Percentiles rank a stretch among this genome's conserved stretches.
phyloP scores from a whole-genome alignment of 306 rosid species.

The Cicer judaicum region DNA sequence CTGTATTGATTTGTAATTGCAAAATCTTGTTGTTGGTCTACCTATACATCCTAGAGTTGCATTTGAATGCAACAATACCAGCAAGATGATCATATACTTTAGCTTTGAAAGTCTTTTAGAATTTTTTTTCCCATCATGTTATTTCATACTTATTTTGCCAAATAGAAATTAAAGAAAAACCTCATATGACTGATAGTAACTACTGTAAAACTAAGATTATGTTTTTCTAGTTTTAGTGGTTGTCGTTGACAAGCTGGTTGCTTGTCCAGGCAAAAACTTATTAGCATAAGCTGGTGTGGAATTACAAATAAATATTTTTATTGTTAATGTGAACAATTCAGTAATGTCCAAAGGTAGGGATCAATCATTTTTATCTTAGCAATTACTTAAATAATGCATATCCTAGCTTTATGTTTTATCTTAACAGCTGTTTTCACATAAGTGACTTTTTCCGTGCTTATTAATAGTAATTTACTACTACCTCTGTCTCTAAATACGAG shows the following conservation, averaged over 20 bases:
- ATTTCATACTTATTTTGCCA: background rate
- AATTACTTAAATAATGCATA: background rate
- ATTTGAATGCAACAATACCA: background rate
- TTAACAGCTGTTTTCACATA: background rate
- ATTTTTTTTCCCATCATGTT: background rate
- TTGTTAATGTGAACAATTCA: conserved; percentile 1
- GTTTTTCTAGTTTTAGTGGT: background rate
- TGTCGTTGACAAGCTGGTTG: conserved; percentile 17
- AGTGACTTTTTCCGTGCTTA: background rate
- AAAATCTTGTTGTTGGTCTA: background rate
- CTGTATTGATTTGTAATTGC: background rate
- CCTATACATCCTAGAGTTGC: background rate
- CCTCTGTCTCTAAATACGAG: too few relatives aligned
- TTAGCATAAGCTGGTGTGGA: background rate
- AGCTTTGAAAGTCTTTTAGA: background rate
- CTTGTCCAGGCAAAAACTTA: conserved; percentile 3
- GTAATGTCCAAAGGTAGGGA: conserved; percentile 11
- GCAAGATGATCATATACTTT: background rate
- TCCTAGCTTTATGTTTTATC: background rate
- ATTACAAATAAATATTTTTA: background rate
- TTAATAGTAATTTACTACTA: conserved; percentile 1
- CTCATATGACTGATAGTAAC: background rate
- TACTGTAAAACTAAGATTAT: background rate
- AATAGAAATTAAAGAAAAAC: background rate
- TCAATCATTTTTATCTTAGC: conserved; percentile 14